These are phyloP conservation scores for Sphaerulina vaccinii DNA, from an alignment of 2,329 filamentous ascomycete species.

Conservation along the genomic window DNA sequence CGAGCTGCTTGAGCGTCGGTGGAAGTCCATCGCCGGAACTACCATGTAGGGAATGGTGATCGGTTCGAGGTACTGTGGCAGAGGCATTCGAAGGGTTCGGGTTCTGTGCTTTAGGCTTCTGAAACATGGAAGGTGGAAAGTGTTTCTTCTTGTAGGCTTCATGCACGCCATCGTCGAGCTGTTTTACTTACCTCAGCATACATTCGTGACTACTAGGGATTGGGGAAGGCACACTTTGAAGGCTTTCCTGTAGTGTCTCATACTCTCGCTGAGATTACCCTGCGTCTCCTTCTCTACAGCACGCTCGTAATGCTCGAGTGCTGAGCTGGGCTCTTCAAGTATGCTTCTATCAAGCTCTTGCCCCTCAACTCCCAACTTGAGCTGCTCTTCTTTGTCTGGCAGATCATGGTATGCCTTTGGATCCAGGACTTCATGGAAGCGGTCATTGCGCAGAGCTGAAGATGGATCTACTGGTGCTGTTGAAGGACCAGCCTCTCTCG, in stretches of 20 bases:
- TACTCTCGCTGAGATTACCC: slow-evolving; percentile 83
- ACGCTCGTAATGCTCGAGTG: slow-evolving; percentile 87
- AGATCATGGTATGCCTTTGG: slow-evolving; percentile 47
- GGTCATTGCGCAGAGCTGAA: slow-evolving; percentile 34
- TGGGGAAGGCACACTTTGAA: slow-evolving; percentile 63
- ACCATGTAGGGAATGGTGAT: slow-evolving; percentile 55
- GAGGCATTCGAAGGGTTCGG: slow-evolving; percentile 47
- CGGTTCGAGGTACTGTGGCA: slow-evolving; percentile 52
- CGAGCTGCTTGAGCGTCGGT: slow-evolving; percentile 63
- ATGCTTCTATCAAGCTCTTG: slow-evolving; percentile 39
- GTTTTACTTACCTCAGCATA: slow-evolving; percentile 35
- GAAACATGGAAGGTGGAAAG: slow-evolving; percentile 64
- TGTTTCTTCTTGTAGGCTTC: slow-evolving; percentile 87
- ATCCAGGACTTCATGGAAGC: slow-evolving; percentile 41
- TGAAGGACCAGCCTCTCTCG: neutral
- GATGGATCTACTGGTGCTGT: slow-evolving; percentile 22
- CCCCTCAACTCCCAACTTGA: slow-evolving; percentile 42
- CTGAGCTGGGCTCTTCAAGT: slow-evolving; percentile 63
- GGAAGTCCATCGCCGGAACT: slow-evolving; percentile 40
- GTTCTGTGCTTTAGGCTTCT: slow-evolving; percentile 48
- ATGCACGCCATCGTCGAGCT: slow-evolving; percentile 85
- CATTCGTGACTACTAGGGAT: neutral
- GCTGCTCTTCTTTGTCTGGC: slow-evolving; percentile 46
- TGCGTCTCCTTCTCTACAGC: slow-evolving; percentile 85
- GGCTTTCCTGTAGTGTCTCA: slow-evolving; percentile 83